Conservation (phyloP, 306 rosid species). For the Vigna reflexopilosa region DNA sequence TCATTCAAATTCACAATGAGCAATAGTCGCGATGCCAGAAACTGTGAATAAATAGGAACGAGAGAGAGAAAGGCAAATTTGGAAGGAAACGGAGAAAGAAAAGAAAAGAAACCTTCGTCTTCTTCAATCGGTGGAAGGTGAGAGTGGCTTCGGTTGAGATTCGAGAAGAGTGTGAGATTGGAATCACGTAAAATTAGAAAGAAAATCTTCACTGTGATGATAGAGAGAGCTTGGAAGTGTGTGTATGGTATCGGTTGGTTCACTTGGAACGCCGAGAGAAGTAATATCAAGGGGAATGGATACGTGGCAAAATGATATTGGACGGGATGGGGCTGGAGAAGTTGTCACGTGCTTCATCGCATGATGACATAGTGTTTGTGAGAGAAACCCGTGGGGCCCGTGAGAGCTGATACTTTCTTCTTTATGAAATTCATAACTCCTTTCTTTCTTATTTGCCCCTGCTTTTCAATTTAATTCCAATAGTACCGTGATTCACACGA, state of each 20-base stretch:
- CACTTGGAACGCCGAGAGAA: background rate
- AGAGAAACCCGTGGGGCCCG: constrained; percentile 44
- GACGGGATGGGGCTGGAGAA: background rate
- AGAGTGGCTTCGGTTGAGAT: constrained; percentile 25
- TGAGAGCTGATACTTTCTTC: constrained; percentile 10
- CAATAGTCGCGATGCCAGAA: constrained; percentile 6
- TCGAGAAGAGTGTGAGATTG: constrained; percentile 34
- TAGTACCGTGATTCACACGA: background rate
- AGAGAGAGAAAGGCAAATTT: background rate
- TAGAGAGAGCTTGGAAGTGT: constrained; percentile 11
- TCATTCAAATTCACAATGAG: constrained; percentile 14
- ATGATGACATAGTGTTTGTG: background rate
- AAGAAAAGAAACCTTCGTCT: constrained; percentile 15
- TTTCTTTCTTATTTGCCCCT: background rate
- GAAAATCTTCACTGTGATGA: background rate
- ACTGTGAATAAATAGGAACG: background rate
- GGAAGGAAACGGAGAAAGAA: background rate
- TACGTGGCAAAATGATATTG: constrained; percentile 37
- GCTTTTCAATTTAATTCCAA: constrained; percentile 22
- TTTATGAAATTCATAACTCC: constrained; percentile 28
- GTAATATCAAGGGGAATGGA: constrained; percentile 2
- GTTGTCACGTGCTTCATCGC: constrained; percentile 54
- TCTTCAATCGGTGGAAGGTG: constrained; percentile 30
- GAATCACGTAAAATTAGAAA: constrained; percentile 28
- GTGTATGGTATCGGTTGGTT: constrained; percentile 39